Evolutionary conservation across 495 filamentous ascomycete genomes (phyloP), one percentile per base, ranked within the genome.

Genomic region (Thermochaetoides thermophila): DNA sequence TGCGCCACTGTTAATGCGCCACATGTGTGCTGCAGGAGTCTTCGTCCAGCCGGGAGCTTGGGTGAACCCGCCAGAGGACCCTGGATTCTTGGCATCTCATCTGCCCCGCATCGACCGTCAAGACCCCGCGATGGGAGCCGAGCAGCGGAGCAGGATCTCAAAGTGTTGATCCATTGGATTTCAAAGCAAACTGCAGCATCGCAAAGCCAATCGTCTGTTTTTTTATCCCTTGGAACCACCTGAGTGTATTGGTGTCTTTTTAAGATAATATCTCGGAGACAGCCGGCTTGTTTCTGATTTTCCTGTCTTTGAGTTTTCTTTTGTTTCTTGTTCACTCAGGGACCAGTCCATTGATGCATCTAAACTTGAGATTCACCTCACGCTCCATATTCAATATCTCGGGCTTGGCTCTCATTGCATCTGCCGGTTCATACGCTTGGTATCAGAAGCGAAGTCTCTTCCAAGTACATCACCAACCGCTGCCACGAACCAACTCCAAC

Each of bases 161-260:
- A n/a, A n/a, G n/a, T n/a, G n/a, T n/a, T n/a, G n/a, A n/a, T n/a
- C 13, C 24, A 39, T 25, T 31, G 21, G 55, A 60, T 60, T 60
- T 60, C 57, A 60, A 60, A 60, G 50, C 57, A 60, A 17, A n/a
- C n/a, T n/a, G n/a, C n/a, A n/a, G 11, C 29, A 20, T 3, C 29
- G 16, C 5, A 31, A 7, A 17, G 13, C 1, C 7, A 8, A 16
- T 16, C 19, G 12, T 24, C 30, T 2, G 7, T 21, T 3, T 16
- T 14, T 24, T 15, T 22, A 2, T 18, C 11, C 4, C 3, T 26
- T 13, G 8, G 14, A 3, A 3, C 8, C 14, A 4, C 14, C 17
- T 16, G 31, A n/a, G 17, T 17, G 7, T 17, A 14, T 31, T 3
- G 14, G 19, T n/a, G 9, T 3, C 6, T 31, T 20, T n/a, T n/a